Evolutionary conservation across 2,329 filamentous ascomycete species (phyloP), one percentile per base, ranked within the genome.

Genomic region (Paracoccidioides lutzii): DNA sequence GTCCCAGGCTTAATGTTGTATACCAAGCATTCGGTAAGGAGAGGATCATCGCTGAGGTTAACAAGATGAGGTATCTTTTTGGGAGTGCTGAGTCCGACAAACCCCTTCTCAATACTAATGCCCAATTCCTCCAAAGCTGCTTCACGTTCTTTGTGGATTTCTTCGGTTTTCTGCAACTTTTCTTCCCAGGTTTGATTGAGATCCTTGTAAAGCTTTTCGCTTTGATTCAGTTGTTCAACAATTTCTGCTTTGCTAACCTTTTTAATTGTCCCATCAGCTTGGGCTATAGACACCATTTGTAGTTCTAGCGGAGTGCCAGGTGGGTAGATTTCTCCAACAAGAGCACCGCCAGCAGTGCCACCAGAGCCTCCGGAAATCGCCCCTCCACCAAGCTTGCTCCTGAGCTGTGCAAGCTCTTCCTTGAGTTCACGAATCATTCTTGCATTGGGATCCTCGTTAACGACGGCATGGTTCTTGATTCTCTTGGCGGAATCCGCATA

Each of bases 1-100:
- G 83, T 87, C 37, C 93, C 93, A 5, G 93, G 91, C 71, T 98
- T 98, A 62, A 98, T 81, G 66, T 98, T 98, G 75, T 98, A 98
- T 42, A 98, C 89, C 57, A 98, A 76, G 72, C 93, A 98, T 73
- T 98, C 93, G 4, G 91, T 90, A 46, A 98, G 79, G 37, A 98
- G 77, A 7, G 93, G 93, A 66, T 93, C 88, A 67, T 93, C 88
- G n/a, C 90, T 96, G 62, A 98, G 74, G 69, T 98, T 98, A 72
- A 98, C 93, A 72, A 98, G 75, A 82, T 98, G 93, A 7, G 93
- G 93, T 88, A 97, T 98, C 73, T 96, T 96, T 75, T 98, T 98
- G 0, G 93, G 93, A 22, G 90, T 97, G 58, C 89, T 91, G 59
- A 98, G 76, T 12, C 93, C 93, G 59, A 98, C 85, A 66, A 96